Percentiles rank a stretch among this genome's conserved stretches.
Evolutionary conservation across 2,329 filamentous ascomycete genomes (phyloP).

Genomic region (Mollisiaceae sp.): DNA sequence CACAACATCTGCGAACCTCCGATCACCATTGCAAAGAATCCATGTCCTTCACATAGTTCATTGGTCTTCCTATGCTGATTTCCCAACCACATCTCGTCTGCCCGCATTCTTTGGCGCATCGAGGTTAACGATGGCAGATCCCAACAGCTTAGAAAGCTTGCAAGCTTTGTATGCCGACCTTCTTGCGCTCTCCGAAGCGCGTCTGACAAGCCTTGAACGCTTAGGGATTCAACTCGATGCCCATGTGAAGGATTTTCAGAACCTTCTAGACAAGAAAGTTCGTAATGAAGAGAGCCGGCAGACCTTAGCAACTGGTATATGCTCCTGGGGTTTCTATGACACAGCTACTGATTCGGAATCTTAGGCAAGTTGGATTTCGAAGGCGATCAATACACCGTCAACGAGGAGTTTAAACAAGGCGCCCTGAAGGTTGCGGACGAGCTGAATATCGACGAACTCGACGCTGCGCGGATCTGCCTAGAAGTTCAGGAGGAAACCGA

Average conservation of each 20-base stretch:
- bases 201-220: conserved; percentile 72
- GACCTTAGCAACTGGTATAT: conserved; percentile 69
- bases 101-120: conserved; percentile 35
- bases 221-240: conserved; percentile 68
- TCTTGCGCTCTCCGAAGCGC: conserved; percentile 73
- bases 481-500: conserved; percentile 73
- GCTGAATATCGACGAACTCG: conserved; percentile 86
- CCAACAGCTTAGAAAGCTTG: conserved; percentile 75
- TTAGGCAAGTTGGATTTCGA: conserved; percentile 77
- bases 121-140: conserved; percentile 66
- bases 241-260: conserved; percentile 69
- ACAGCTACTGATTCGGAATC: conserved; percentile 31
- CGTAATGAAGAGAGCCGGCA: conserved; percentile 79
- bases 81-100: conserved; percentile 15
- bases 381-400: conserved; percentile 78
- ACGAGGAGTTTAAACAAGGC: conserved; percentile 85
- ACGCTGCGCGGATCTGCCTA: conserved; percentile 78
- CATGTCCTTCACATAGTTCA: conserved; percentile 17
- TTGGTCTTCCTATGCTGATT: conserved; percentile 27
- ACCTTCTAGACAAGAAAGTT: conserved; percentile 74
- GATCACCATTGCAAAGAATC: conserved; percentile 3
- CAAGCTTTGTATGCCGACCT: conserved; percentile 88
- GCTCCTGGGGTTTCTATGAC: background rate
- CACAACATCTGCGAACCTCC: background rate
- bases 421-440: conserved; percentile 84